Evolutionary conservation across 2,329 filamentous ascomycete genomes (phyloP).

Genomic region (Aspergillus fijiensis): DNA sequence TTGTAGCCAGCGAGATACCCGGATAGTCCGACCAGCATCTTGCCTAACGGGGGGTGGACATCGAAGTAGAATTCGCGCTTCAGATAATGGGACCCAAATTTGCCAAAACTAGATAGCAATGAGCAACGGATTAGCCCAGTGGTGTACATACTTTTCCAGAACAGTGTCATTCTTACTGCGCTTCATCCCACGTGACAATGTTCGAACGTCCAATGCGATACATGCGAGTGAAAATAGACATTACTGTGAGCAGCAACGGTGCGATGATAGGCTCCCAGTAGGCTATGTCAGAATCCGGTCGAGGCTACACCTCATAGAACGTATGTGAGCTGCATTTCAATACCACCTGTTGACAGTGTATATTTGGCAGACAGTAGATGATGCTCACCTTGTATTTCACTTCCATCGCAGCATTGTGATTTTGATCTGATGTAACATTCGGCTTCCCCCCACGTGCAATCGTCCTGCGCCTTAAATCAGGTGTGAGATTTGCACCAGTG

Average conservation of each 20-base stretch:
- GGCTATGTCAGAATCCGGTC: slow-evolving; percentile 46
- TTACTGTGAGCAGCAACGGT: slow-evolving; percentile 62
- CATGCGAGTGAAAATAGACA: slow-evolving; percentile 66
- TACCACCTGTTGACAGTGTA: background rate
- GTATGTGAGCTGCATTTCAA: background rate
- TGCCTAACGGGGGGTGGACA: slow-evolving; percentile 91
- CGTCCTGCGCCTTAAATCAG: slow-evolving; percentile 46
- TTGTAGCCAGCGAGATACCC: slow-evolving; percentile 98
- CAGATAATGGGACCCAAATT: slow-evolving; percentile 98
- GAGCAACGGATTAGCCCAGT: slow-evolving; percentile 7
- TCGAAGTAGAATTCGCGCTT: slow-evolving; percentile 99
- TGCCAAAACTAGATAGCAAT: slow-evolving; percentile 50
- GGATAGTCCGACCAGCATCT: slow-evolving; percentile 96
- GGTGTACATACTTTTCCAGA: background rate
- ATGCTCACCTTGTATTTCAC: slow-evolving; percentile 35
- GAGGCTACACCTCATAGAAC: slow-evolving; percentile 25
- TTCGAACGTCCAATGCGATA: slow-evolving; percentile 67
- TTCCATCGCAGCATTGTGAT: slow-evolving; percentile 37
- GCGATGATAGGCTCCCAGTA: slow-evolving; percentile 63
- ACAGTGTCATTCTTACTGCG: slow-evolving; percentile 56
- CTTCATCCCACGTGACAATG: slow-evolving; percentile 75
- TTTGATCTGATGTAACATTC: slow-evolving; percentile 20
- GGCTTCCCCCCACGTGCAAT: slow-evolving; percentile 34
- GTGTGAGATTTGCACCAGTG: slow-evolving; percentile 35
- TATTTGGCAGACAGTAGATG: background rate